phyloP scores from a whole-genome alignment of 345 rosid species.

The Eucalyptus cloeziana region DNA sequence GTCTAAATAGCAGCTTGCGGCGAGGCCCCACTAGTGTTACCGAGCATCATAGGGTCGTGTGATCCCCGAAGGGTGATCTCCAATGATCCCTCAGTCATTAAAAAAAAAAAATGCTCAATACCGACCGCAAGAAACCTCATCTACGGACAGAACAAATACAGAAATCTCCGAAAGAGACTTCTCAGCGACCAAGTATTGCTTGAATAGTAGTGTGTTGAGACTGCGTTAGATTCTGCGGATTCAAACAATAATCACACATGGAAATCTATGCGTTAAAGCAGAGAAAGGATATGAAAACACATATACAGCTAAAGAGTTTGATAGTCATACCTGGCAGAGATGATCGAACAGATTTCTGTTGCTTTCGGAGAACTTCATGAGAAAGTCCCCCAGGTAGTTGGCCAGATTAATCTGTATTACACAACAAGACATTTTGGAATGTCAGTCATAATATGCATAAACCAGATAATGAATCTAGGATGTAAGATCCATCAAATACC shows the following conservation, averaged over 20 bases:
- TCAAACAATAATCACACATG: background rate
- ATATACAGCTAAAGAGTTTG: background rate
- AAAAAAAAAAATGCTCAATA: background rate
- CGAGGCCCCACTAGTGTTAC: no score
- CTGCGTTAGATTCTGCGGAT: slow-evolving; percentile 38
- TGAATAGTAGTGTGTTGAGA: slow-evolving; percentile 42
- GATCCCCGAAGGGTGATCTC: no score
- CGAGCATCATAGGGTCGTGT: no score
- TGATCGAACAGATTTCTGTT: slow-evolving; percentile 40
- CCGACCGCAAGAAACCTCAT: background rate
- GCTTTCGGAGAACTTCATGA: slow-evolving; percentile 34
- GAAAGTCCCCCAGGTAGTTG: slow-evolving; percentile 52
- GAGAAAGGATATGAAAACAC: background rate
- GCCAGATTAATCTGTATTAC: slow-evolving; percentile 60
- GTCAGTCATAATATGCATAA: background rate
- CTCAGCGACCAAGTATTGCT: slow-evolving; percentile 18
- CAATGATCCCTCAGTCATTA: no score
- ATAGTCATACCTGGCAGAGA: slow-evolving; percentile 53
- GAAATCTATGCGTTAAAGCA: background rate
- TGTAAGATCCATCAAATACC: slow-evolving; percentile 17
- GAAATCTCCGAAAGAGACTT: background rate
- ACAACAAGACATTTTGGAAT: background rate
- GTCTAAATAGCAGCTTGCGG: no score
- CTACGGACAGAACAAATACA: background rate
- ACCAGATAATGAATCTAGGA: background rate